A percentile compares a stretch with the other conserved stretches of the same genome.
phyloP scores from a whole-genome alignment of 2,329 filamentous ascomycete species.

The Aspergillus sp. region DNA sequence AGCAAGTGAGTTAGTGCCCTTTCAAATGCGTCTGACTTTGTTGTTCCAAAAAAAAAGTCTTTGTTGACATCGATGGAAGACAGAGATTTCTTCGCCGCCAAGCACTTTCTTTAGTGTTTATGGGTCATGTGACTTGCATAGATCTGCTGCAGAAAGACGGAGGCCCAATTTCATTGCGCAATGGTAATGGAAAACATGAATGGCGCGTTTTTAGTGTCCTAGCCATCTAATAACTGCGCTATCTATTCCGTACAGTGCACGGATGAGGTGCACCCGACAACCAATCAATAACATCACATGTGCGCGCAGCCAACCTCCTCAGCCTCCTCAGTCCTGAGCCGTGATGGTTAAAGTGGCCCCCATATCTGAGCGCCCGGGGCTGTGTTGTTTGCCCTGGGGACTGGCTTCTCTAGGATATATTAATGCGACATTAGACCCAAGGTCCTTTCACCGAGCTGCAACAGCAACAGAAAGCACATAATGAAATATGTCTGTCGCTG shows the following conservation, averaged over 20 bases:
- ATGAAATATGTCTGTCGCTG: background rate
- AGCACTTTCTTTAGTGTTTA: background rate
- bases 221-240: too few relatives aligned
- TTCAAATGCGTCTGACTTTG: background rate
- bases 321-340: too few relatives aligned
- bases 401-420: background rate
- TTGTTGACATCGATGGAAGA: background rate
- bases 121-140: background rate
- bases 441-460: background rate
- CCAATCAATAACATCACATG: background rate
- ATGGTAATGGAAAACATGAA: background rate
- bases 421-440: background rate
- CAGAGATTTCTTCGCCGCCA: background rate
- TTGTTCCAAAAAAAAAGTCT: background rate
- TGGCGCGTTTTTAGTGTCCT: too few relatives aligned
- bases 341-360: background rate
- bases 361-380: background rate
- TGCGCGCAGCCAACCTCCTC: background rate
- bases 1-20: background rate
- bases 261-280: too few relatives aligned
- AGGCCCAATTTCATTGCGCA: background rate
- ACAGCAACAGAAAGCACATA: background rate
- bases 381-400: background rate
- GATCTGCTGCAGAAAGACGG: background rate
- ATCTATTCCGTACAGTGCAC: too few relatives aligned